Conservation (phyloP, 2,329 filamentous ascomycete genomes). For the Aureobasidium namibiae region DNA sequence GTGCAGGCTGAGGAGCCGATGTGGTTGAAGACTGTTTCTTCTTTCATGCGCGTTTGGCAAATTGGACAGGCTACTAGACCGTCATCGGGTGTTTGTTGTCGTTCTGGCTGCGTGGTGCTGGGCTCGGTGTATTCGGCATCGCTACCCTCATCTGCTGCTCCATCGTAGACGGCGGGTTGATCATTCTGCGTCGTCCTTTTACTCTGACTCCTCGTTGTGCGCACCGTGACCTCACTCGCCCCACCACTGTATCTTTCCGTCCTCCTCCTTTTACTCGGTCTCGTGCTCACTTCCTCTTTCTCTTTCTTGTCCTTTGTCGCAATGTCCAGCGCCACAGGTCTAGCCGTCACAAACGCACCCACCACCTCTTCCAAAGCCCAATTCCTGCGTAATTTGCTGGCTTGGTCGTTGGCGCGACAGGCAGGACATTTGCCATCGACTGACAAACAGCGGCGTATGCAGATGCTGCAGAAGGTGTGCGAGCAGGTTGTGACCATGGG, state of each 20-base stretch:
- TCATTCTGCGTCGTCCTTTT: conserved; percentile 21
- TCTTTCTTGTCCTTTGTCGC: conserved; percentile 43
- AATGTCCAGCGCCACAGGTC: conserved; percentile 55
- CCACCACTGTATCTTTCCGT: conserved; percentile 18
- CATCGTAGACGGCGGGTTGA: conserved; percentile 28
- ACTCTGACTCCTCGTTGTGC: conserved; percentile 28
- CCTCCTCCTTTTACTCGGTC: conserved; percentile 43
- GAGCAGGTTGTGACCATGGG: conserved; percentile 92
- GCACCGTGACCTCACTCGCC: conserved; percentile 21
- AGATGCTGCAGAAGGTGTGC: conserved; percentile 94
- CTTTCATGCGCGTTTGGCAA: conserved; percentile 75
- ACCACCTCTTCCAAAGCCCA: conserved; percentile 79
- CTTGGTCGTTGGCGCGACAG: conserved; percentile 72
- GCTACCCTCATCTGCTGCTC: conserved; percentile 31
- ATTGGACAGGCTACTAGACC: conserved; percentile 78
- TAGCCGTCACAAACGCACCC: conserved; percentile 61
- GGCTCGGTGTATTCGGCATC: conserved; percentile 26
- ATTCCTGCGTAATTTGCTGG: conserved; percentile 76
- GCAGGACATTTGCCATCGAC: conserved; percentile 80
- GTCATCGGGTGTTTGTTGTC: conserved; percentile 44
- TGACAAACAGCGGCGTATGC: conserved; percentile 78
- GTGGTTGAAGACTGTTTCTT: conserved; percentile 68
- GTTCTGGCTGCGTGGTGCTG: neutral
- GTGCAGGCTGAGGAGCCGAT: conserved; percentile 54
- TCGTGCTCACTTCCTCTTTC: conserved; percentile 11